phyloP scores from a whole-genome alignment of 371 early-diverging fungal species.

The Mortierella sp. region DNA sequence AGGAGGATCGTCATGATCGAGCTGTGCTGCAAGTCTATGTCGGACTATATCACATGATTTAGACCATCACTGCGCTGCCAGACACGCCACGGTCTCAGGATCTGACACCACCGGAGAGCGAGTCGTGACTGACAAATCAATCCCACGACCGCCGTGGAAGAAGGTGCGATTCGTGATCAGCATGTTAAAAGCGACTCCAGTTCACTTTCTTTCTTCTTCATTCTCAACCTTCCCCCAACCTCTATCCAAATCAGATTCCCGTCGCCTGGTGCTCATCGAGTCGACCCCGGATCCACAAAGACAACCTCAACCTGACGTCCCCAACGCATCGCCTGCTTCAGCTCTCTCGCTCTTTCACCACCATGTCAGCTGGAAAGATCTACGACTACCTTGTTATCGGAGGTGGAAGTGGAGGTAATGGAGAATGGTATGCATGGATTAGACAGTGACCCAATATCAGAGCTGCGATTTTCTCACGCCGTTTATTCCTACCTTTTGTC shows the following conservation, averaged over 20 bases:
- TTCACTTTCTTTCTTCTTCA: neutral
- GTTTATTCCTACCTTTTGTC: constrained; percentile 49
- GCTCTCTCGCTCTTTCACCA: constrained; percentile 50
- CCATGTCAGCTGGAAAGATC: constrained; percentile 60
- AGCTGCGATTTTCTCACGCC: constrained; percentile 34
- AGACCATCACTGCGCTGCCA: no score
- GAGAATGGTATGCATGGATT: neutral
- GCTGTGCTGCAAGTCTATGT: no score
- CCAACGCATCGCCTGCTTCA: constrained; percentile 55
- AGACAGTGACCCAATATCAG: neutral
- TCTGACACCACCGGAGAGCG: neutral
- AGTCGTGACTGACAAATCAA: constrained; percentile 33
- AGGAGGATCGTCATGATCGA: no score
- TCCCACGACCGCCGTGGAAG: constrained; percentile 11
- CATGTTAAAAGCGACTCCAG: no score
- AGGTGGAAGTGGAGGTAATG: constrained; percentile 82
- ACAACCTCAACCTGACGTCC: constrained; percentile 35
- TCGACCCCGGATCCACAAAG: constrained; percentile 50
- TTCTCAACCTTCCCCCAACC: neutral
- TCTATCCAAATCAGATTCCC: constrained; percentile 27
- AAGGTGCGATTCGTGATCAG: neutral
- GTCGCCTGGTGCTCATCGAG: constrained; percentile 34
- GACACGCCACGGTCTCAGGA: no score
- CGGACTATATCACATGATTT: no score
- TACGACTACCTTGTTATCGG: constrained; percentile 95